phyloP scores from a whole-genome alignment of 257 asterid genomes.

The Solanum clarkiae region DNA sequence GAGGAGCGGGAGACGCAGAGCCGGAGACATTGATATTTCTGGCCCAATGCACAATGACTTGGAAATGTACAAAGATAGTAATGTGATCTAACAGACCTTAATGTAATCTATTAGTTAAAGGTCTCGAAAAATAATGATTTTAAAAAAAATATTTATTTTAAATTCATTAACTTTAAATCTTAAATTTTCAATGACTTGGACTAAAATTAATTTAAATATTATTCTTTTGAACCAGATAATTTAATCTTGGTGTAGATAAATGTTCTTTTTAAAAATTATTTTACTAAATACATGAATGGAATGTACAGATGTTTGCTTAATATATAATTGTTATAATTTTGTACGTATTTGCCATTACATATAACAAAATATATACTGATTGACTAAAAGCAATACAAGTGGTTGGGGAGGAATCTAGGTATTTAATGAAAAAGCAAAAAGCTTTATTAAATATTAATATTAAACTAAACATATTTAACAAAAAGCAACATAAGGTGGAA shows the following conservation, averaged over 20 bases:
- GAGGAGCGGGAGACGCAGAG: slow-evolving; percentile 11
- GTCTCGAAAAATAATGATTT: neutral
- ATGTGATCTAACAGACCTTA: slow-evolving; percentile 42
- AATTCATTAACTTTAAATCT: neutral
- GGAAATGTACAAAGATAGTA: slow-evolving; percentile 38
- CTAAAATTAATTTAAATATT: neutral
- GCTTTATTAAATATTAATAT: neutral
- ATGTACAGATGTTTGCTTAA: neutral
- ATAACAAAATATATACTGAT: neutral
- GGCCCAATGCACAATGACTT: slow-evolving; percentile 38
- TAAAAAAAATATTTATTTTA: neutral
- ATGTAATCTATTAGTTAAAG: slow-evolving; percentile 1
- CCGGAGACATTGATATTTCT: slow-evolving; percentile 48
- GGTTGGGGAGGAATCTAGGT: neutral
- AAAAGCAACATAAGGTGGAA: neutral
- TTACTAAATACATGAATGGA: neutral
- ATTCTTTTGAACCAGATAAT: too few species aligned
- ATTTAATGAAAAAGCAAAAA: neutral
- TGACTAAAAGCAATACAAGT: neutral
- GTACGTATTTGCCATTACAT: neutral
- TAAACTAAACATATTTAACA: neutral
- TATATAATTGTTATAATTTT: neutral
- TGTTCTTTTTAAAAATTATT: too few species aligned
- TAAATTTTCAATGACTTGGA: neutral
- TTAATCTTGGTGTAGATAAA: too few species aligned